Percentiles rank a stretch among this genome's conserved stretches.
phyloP scores from a whole-genome alignment of 1,284 basidiomycete species.

The Tetrapyrgos nigripes region DNA sequence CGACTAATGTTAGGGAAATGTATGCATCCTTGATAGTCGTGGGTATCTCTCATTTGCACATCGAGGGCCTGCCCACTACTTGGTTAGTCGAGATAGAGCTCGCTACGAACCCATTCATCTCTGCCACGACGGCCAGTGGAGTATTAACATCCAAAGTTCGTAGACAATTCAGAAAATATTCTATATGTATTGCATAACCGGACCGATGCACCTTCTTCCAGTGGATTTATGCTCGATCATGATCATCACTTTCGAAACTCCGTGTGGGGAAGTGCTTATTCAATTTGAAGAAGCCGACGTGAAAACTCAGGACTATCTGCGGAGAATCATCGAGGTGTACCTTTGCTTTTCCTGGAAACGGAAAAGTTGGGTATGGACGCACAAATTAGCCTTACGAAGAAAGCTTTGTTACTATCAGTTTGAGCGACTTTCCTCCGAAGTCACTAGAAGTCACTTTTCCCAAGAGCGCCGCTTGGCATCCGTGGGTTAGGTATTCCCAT shows the following conservation, averaged over 20 bases:
- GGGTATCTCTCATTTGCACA: slow-evolving; percentile 15
- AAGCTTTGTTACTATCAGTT: background rate
- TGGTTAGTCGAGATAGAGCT: background rate
- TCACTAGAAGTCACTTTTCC: background rate
- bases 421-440: background rate
- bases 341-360: background rate
- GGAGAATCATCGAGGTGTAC: slow-evolving; percentile 10
- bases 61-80: too few relatives aligned
- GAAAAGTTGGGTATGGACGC: background rate
- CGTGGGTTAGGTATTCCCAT: background rate
- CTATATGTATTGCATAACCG: too few relatives aligned
- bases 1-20: too few relatives aligned
- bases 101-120: background rate
- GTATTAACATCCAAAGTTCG: background rate
- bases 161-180: too few relatives aligned
- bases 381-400: background rate
- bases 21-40: slow-evolving; percentile 10
- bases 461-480: background rate
- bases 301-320: slow-evolving; percentile 16
- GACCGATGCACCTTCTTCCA: too few relatives aligned
- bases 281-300: background rate
- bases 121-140: background rate
- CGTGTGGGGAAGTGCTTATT: background rate
- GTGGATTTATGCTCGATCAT: background rate
- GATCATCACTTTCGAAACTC: background rate